These are phyloP conservation scores for Ettlia oleoabundans DNA, from an alignment of 139 green algal species.

Conservation along the genomic window DNA sequence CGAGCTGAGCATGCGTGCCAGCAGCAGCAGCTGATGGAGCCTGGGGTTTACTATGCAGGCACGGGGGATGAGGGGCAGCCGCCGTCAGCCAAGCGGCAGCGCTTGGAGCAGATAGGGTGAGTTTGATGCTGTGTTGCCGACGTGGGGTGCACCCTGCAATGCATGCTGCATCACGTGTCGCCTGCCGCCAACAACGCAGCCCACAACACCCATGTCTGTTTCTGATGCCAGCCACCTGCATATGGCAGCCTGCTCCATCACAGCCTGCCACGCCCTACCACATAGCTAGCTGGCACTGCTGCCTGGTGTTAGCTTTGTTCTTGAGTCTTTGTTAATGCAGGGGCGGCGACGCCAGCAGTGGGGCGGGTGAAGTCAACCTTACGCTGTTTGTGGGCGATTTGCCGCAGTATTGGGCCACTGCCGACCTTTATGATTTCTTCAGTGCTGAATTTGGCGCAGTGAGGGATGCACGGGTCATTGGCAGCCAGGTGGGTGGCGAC, in stretches of 20 bases:
- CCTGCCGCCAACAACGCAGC: background rate
- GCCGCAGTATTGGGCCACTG: slow-evolving; percentile 45
- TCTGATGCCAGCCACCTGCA: no score
- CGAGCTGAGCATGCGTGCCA: background rate
- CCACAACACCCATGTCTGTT: background rate
- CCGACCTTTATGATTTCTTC: slow-evolving; percentile 51
- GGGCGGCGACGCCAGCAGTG: background rate
- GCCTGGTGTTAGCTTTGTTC: background rate
- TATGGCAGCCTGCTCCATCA: background rate
- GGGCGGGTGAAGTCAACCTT: background rate
- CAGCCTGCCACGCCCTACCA: no score
- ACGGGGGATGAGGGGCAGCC: background rate
- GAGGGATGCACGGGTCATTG: slow-evolving; percentile 44
- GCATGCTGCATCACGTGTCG: background rate
- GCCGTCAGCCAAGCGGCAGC: slow-evolving; percentile 17
- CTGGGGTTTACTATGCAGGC: background rate
- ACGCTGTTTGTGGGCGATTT: slow-evolving; percentile 69
- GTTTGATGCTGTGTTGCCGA: no score
- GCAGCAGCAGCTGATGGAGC: slow-evolving; percentile 14
- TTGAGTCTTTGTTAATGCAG: background rate
- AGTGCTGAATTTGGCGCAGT: slow-evolving; percentile 16
- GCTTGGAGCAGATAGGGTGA: background rate
- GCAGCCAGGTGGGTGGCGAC: slow-evolving; percentile 3
- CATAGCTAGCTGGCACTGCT: no score
- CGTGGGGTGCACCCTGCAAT: no score